Conservation (phyloP, 306 rosid genomes). For the Quercus gilva region DNA sequence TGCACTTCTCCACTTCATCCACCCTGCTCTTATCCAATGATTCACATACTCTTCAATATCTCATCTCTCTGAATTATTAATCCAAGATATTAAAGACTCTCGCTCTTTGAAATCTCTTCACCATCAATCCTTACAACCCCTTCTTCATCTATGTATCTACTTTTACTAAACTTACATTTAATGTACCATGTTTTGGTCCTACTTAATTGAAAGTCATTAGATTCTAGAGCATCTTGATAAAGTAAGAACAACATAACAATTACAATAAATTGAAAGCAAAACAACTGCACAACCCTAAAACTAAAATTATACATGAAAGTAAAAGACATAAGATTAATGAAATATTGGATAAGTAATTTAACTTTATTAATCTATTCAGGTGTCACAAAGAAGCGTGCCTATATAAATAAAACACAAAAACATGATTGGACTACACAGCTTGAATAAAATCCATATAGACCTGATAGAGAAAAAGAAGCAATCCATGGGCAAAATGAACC, state of each 20-base stretch:
- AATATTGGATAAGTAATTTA: background rate
- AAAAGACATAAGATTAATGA: background rate
- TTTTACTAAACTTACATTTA: too few relatives aligned
- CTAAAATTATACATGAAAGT: background rate
- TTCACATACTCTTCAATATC: too few relatives aligned
- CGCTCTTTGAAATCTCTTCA: too few relatives aligned
- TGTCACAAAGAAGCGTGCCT: background rate
- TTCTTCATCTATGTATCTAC: too few relatives aligned
- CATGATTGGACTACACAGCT: background rate
- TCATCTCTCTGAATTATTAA: too few relatives aligned
- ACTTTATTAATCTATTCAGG: background rate
- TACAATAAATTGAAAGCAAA: background rate
- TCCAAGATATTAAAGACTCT: too few relatives aligned
- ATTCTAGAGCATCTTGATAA: too few relatives aligned
- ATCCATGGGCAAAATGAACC: slow-evolving; percentile 88
- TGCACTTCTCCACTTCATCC: too few relatives aligned
- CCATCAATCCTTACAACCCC: too few relatives aligned
- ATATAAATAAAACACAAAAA: background rate
- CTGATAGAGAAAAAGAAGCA: slow-evolving; percentile 94
- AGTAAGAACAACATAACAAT: background rate
- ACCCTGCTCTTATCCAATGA: too few relatives aligned
- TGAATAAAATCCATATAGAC: slow-evolving; percentile 32
- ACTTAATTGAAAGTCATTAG: too few relatives aligned
- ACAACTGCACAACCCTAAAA: background rate
- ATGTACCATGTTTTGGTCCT: too few relatives aligned